Conservation (phyloP, 352 stramenopile genomes). For the Pythium chondricola region DNA sequence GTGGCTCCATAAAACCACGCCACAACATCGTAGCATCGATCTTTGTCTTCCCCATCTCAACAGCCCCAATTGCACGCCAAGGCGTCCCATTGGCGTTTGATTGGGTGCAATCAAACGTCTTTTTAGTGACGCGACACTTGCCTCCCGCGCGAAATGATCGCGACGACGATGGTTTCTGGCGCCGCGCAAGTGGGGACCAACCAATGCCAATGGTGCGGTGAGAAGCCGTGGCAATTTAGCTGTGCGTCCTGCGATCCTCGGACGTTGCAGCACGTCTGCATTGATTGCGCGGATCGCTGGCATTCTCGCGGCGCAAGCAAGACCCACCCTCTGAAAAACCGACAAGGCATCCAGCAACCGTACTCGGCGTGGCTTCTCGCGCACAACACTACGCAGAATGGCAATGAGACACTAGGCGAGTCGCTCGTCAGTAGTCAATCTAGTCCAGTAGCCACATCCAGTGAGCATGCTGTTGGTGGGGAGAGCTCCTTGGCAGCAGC, state of each 20-base stretch:
- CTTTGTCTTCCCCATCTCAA: too few relatives aligned
- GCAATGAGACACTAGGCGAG: not conserved
- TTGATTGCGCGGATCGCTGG: slow-evolving; percentile 26
- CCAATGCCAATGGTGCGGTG: slow-evolving; percentile 30
- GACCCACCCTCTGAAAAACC: slow-evolving; percentile 24
- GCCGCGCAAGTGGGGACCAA: not conserved
- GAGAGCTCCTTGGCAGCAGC: too few relatives aligned
- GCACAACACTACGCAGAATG: not conserved
- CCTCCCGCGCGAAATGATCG: not conserved
- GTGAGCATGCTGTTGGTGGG: too few relatives aligned
- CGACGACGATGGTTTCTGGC: too few relatives aligned
- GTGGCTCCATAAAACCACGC: too few relatives aligned
- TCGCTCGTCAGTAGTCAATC: too few relatives aligned
- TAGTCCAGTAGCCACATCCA: too few relatives aligned
- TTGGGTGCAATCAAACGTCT: slow-evolving; percentile 19
- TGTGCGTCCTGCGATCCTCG: slow-evolving; percentile 32
- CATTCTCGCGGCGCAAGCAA: slow-evolving; percentile 32
- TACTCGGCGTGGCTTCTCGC: slow-evolving; percentile 16
- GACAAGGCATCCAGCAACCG: slow-evolving; percentile 9
- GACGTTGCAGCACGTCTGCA: slow-evolving; percentile 21
- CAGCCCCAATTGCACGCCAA: too few relatives aligned
- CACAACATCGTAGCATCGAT: too few relatives aligned
- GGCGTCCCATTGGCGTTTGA: too few relatives aligned
- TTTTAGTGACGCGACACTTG: not conserved
- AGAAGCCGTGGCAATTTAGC: slow-evolving; percentile 24